Base-by-base conservation (phyloP, 805 yeast genomes). In the Hemisphaericaspora nanyangensis region DNA sequence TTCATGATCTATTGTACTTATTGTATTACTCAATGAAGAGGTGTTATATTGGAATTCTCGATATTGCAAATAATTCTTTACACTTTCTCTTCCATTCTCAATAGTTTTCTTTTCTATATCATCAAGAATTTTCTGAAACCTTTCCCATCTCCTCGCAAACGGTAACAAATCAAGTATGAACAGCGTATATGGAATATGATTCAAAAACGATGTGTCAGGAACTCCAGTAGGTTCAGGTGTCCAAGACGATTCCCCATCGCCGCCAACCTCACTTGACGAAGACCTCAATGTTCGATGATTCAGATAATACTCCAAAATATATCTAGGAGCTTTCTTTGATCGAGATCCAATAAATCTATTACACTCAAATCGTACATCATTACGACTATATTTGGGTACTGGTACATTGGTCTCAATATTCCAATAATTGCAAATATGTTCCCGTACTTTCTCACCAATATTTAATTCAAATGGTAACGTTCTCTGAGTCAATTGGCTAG, bases 391-490 rank as follows among this genome's bases (percentile, higher is more conserved):
- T 26, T 36, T 36, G 4, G 32, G 17, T 3, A 6, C 12, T 1
- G 47, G 44, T 2, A 28, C 12, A 6, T 22, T 3, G 7, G 25
- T 27, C 6, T 39, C 38, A 3, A 29, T 15, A n/a, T 26, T 17
- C 11, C 19, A 31, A 6, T 32, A 25, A 10, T 18, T 19, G 3
- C 30, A 6, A 6, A 24, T 17, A 22, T 18, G 3, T 16, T 28
- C n/a, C 10, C 29, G 22, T n/a, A 63, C 32, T 19, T 46, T 39
- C 2, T 43, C 15, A 0, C 70, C 65, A 5, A 65, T 48, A 39
- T 64, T 58, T n/a, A 54, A 44, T 44, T 74, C 80, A 40, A 60
- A 65, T 2, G 71, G 67, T 22, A 68, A 39, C 5, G 65, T 47
- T 1, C 48, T 43, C 17, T 63, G 65, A 2, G 36, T 45, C 12